Percentiles rank a stretch among this genome's conserved stretches.
Conservation (phyloP, 2,329 filamentous ascomycete species). For the Cladosporium sp. region DNA sequence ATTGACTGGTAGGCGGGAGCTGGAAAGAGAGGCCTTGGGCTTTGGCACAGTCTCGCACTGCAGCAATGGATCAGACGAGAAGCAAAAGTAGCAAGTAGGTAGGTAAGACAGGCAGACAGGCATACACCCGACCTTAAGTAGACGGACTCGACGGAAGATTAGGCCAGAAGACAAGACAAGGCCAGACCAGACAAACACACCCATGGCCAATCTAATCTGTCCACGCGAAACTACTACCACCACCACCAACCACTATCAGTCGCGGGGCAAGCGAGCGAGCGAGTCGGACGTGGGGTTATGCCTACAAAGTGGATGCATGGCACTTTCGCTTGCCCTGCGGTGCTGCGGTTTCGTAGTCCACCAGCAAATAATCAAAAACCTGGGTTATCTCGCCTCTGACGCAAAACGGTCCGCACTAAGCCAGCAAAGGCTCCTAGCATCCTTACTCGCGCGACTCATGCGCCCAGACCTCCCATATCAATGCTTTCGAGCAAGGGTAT, state of each 20-base stretch:
- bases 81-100: background rate
- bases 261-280: background rate
- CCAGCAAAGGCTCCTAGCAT: no score
- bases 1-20: no score
- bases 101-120: background rate
- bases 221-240: background rate
- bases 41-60: no score
- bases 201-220: no score
- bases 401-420: background rate
- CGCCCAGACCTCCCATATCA: background rate
- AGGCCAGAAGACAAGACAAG: no score
- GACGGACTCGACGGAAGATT: background rate
- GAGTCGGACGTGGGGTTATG: no score
- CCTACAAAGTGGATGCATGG: no score
- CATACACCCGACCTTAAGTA: background rate
- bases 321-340: background rate
- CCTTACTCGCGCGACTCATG: background rate
- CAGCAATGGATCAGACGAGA: background rate
- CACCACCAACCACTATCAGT: background rate
- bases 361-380: background rate
- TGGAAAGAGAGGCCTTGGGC: no score
- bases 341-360: background rate
- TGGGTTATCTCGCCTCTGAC: background rate
- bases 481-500: background rate
- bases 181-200: background rate